Evolutionary conservation across 2,329 filamentous ascomycete species (phyloP).

Genomic region (Colletotrichum falcatum): DNA sequence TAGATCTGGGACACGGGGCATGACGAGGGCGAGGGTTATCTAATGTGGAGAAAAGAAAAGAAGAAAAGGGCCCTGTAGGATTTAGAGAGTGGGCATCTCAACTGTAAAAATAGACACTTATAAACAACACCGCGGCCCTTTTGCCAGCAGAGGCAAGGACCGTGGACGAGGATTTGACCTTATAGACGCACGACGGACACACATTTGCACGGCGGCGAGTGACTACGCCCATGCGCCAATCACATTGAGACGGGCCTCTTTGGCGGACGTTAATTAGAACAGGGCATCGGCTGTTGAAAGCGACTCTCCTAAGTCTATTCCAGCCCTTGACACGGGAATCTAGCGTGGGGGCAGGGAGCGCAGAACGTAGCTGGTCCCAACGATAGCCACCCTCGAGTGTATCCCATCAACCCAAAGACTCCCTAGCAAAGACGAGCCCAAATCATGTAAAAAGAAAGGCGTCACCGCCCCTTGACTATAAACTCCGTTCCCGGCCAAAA

Average conservation of each 20-base stretch:
- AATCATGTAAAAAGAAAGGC: conserved; percentile 21
- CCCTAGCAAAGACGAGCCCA: conserved; percentile 27
- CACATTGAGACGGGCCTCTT: not conserved
- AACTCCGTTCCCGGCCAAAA: conserved; percentile 43
- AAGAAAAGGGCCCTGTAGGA: not conserved
- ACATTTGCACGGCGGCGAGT: conserved; percentile 19
- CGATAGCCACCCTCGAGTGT: conserved; percentile 16
- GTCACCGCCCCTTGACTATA: conserved; percentile 41
- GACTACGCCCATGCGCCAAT: not conserved
- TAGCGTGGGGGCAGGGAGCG: conserved; percentile 13
- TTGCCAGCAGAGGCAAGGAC: not conserved
- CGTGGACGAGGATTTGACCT: not conserved
- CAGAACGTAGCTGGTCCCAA: conserved; percentile 34
- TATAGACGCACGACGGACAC: conserved; percentile 15
- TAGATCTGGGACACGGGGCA: not conserved
- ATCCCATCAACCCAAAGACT: conserved; percentile 25
- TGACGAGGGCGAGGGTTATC: not conserved
- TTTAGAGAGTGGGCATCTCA: conserved; percentile 10
- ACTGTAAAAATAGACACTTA: conserved; percentile 10
- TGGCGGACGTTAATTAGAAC: not conserved
- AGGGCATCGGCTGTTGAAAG: conserved; percentile 20
- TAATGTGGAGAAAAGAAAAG: not conserved
- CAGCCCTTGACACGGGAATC: not conserved
- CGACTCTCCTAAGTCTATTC: conserved; percentile 27
- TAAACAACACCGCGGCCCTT: not conserved